Percentiles rank a stretch among this genome's conserved stretches.
Conservation (phyloP, 805 yeast species). For the Starmerella vitae region DNA sequence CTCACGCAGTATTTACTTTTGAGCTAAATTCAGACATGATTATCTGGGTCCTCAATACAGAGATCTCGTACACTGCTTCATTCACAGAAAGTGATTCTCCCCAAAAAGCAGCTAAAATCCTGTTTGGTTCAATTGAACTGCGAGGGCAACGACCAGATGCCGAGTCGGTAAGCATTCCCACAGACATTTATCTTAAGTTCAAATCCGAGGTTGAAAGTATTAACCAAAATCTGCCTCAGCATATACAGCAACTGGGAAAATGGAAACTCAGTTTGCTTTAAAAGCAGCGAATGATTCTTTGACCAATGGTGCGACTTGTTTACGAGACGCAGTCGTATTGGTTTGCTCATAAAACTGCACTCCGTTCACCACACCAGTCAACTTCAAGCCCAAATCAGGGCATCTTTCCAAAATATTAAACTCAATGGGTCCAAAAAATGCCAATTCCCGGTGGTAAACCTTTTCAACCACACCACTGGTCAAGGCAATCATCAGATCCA, state of each 20-base stretch:
- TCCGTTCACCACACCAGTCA: constrained; percentile 5
- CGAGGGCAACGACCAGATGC: constrained; percentile 30
- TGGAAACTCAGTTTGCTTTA: constrained; percentile 26
- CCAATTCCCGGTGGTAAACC: constrained; percentile 35
- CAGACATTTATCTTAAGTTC: constrained; percentile 26
- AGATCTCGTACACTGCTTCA: constrained; percentile 24
- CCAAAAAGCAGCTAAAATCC: constrained; percentile 32
- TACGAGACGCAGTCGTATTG: constrained; percentile 57
- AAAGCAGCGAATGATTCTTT: constrained; percentile 13
- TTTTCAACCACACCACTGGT: constrained; percentile 26
- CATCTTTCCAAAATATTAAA: constrained; percentile 22
- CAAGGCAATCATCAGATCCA: constrained; percentile 38
- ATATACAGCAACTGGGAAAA: constrained; percentile 16
- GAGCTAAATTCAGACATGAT: constrained; percentile 12
- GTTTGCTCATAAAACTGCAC: constrained; percentile 34
- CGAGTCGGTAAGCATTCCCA: constrained; percentile 30
- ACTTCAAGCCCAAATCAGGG: constrained; percentile 13
- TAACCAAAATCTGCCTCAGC: constrained; percentile 30
- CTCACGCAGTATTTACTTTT: constrained; percentile 27
- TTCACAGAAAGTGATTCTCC: constrained; percentile 14
- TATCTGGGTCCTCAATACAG: constrained; percentile 41
- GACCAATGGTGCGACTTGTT: constrained; percentile 67
- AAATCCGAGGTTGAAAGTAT: constrained; percentile 21
- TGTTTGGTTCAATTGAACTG: constrained; percentile 31
- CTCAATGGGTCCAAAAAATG: constrained; percentile 21